These are phyloP conservation scores for Byssoonygena ceratinophila DNA, from an alignment of 2,329 filamentous ascomycete species.

Conservation along the genomic window DNA sequence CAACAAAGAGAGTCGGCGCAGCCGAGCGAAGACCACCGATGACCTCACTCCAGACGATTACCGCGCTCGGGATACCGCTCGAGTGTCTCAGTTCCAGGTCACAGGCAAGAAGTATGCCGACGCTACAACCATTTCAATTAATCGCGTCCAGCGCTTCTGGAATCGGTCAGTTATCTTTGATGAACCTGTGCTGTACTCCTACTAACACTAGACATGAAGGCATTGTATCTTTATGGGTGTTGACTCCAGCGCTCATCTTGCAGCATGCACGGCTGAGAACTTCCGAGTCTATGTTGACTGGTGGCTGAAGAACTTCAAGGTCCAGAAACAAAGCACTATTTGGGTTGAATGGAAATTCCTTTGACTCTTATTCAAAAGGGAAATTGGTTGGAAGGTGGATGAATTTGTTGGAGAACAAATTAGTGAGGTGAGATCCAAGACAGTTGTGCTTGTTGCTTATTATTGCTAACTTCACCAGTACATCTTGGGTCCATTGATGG, in stretches of 20 bases:
- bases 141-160: slow-evolving; percentile 11
- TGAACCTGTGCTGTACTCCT: neutral
- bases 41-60: neutral
- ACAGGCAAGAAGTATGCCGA: slow-evolving; percentile 13
- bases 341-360: neutral
- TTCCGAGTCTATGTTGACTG: neutral
- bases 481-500: no score
- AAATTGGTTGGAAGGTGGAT: neutral
- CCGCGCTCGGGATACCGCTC: neutral
- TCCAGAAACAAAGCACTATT: neutral
- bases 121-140: slow-evolving; percentile 3
- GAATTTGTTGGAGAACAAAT: no score
- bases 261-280: slow-evolving; percentile 6
- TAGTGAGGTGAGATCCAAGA: no score
- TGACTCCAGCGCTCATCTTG: neutral
- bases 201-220: neutral
- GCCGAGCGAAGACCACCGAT: neutral
- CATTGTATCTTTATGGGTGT: slow-evolving; percentile 9
- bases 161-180: slow-evolving; percentile 1
- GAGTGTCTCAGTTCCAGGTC: slow-evolving; percentile 7
- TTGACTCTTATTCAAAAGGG: neutral
- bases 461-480: no score
- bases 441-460: no score
- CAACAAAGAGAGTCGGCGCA: no score
- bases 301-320: neutral